phyloP scores from a whole-genome alignment of 108 stramenopile species.

The Craspedostauros australis region DNA sequence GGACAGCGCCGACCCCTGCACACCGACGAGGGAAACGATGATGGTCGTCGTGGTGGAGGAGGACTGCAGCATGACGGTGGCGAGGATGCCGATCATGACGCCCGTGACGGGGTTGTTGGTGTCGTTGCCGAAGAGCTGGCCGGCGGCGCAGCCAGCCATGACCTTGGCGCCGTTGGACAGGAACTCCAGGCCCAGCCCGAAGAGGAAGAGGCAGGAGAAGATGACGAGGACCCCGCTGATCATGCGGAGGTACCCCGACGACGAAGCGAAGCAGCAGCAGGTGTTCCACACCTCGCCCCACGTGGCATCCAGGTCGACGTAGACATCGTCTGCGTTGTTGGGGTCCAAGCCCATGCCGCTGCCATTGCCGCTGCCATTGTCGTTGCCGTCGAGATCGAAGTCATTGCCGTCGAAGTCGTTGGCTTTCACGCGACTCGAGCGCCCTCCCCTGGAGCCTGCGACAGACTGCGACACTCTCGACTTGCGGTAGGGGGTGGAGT shows the following conservation, averaged over 20 bases:
- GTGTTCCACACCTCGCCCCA: conserved; percentile 74
- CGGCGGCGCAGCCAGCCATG: conserved; percentile 51
- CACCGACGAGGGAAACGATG: conserved; percentile 39
- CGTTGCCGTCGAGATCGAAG: too few species aligned
- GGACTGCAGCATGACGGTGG: conserved; percentile 36
- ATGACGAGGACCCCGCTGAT: conserved; percentile 39
- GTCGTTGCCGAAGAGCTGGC: conserved; percentile 37
- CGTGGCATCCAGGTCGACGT: too few species aligned
- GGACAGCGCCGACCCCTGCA: not conserved
- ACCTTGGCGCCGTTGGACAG: conserved; percentile 56
- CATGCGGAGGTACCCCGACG: conserved; percentile 47
- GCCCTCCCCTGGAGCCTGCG: too few species aligned
- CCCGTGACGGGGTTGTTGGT: conserved; percentile 54
- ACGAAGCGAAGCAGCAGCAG: conserved; percentile 68
- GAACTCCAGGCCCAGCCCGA: conserved; percentile 76
- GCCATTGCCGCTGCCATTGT: too few species aligned
- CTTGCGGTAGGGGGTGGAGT: too few species aligned
- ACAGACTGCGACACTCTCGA: too few species aligned
- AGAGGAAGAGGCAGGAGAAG: conserved; percentile 83
- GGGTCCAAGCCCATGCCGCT: too few species aligned
- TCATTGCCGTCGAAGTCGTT: too few species aligned
- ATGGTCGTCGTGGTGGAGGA: conserved; percentile 42
- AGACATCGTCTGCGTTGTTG: too few species aligned
- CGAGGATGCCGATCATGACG: conserved; percentile 34
- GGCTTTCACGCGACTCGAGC: too few species aligned